Evolutionary conservation across 164 flowering plant species (phyloP).

Genomic region (Berberis vulgaris): DNA sequence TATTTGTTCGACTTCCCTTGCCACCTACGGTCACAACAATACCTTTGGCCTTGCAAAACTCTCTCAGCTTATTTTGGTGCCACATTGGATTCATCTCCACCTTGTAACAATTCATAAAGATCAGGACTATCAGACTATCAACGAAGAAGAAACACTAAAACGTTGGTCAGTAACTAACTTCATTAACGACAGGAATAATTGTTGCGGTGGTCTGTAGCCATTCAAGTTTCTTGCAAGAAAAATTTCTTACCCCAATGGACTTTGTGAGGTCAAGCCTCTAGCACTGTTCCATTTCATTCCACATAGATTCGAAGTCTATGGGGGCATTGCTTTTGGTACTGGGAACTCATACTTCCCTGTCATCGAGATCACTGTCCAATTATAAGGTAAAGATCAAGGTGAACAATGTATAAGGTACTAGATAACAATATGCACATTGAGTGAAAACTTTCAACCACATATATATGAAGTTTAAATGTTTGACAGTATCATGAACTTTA

Average conservation of each 20-base stretch:
- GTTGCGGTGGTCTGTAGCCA: constrained; percentile 19
- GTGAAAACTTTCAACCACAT: background rate
- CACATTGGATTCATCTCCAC: constrained; percentile 4
- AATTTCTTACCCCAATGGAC: constrained; percentile 50
- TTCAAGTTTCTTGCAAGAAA: constrained; percentile 29
- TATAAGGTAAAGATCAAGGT: constrained; percentile 33
- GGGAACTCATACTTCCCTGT: constrained; percentile 6
- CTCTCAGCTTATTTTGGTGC: constrained; percentile 1
- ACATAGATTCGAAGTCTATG: constrained; percentile 19
- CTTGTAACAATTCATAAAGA: background rate
- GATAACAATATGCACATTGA: background rate
- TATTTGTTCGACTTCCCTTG: background rate
- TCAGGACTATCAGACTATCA: no score
- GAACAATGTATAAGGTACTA: constrained; percentile 29
- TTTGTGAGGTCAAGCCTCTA: constrained; percentile 32
- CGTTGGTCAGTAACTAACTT: constrained; percentile 10
- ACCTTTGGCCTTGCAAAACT: background rate
- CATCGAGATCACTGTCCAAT: constrained; percentile 23
- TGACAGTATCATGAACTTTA: no score
- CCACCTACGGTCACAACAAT: background rate
- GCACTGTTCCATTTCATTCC: constrained; percentile 39
- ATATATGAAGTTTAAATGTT: no score
- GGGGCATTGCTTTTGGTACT: constrained; percentile 16
- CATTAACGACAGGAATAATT: constrained; percentile 34
- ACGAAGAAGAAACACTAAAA: no score